Conservation (phyloP, 441 rosid genomes). For the Pelargonium fulgidum region DNA sequence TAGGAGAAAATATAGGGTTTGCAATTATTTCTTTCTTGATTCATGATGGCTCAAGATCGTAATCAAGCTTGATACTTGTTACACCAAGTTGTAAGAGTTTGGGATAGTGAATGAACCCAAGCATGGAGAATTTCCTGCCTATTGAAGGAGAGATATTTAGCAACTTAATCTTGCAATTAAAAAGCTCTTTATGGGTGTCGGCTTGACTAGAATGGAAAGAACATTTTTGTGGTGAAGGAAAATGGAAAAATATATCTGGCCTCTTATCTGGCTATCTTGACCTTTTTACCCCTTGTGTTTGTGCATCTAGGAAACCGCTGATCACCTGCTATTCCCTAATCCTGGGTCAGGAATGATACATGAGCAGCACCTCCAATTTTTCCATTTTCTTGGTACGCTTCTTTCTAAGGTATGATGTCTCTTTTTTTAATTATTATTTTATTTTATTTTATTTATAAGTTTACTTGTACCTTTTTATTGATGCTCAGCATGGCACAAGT, state of each 20-base stretch:
- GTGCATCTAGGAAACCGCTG: constrained; percentile 69
- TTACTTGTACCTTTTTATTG: constrained; percentile 1
- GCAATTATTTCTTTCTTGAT: not conserved
- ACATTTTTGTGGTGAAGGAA: not conserved
- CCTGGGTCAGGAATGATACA: constrained; percentile 98
- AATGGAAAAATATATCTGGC: constrained; percentile 4
- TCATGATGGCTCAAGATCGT: not conserved
- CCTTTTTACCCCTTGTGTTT: constrained; percentile 22
- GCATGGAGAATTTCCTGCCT: too few species aligned
- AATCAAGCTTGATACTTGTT: too few species aligned
- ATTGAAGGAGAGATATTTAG: too few species aligned
- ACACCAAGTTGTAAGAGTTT: too few species aligned
- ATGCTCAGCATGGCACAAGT: not conserved
- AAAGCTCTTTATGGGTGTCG: not conserved
- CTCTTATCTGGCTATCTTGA: constrained; percentile 6
- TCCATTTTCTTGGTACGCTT: constrained; percentile 91
- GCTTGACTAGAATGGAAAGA: not conserved
- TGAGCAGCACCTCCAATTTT: constrained; percentile 96
- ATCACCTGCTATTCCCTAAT: constrained; percentile 95
- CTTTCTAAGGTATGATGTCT: constrained; percentile 65
- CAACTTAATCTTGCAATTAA: too few species aligned
- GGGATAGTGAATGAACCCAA: too few species aligned
- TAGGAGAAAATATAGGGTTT: not conserved
- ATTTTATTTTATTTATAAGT: too few species aligned
- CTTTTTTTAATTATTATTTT: not conserved